A percentile compares a stretch with the other conserved stretches of the same genome.
phyloP scores from a whole-genome alignment of 2,329 filamentous ascomycete species.

The Coniochaeta sp. region DNA sequence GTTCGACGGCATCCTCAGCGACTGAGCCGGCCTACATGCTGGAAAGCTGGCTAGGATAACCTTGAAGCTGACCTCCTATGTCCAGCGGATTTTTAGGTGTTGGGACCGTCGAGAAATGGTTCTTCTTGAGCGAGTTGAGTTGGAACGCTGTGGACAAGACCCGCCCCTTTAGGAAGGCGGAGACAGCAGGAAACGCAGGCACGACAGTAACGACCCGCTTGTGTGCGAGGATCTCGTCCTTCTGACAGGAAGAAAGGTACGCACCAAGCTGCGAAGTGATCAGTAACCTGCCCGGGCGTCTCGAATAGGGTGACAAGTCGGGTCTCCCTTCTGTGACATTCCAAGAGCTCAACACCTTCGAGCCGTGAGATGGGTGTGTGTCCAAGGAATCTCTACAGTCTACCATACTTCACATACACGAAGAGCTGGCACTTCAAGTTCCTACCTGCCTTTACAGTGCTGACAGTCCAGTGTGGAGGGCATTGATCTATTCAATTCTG shows the following conservation, averaged over 20 bases:
- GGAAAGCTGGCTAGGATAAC: neutral
- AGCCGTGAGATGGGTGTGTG: neutral
- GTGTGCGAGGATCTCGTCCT: neutral
- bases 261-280: neutral
- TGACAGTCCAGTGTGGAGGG: too few species aligned
- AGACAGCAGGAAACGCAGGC: neutral
- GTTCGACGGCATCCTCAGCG: neutral
- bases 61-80: neutral
- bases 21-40: neutral
- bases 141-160: neutral
- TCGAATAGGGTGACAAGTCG: neutral
- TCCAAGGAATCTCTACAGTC: neutral
- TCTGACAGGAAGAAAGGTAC: neutral
- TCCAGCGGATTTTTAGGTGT: neutral
- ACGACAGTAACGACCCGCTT: neutral
- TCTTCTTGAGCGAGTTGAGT: too few species aligned
- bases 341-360: neutral
- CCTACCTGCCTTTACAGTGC: too few species aligned
- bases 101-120: neutral
- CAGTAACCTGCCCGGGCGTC: neutral
- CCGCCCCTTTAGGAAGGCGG: neutral
- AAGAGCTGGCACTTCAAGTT: neutral
- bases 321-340: neutral
- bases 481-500: neutral
- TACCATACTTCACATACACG: neutral